Conservation (phyloP, 768 basidiomycete species). For the Phlegmacium glaucopus region DNA sequence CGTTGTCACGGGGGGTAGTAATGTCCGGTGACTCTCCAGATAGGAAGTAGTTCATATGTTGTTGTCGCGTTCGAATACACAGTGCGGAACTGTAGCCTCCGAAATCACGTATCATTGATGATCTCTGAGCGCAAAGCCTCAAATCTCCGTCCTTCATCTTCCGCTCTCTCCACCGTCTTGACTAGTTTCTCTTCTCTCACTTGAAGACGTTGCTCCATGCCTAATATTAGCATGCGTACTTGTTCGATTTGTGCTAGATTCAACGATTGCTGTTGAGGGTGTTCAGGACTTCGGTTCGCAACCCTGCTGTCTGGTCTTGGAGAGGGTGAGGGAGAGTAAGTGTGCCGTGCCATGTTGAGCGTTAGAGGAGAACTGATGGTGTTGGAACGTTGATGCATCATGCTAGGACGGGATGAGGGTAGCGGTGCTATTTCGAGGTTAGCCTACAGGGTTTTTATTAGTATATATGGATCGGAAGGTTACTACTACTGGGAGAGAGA, state of each 20-base stretch:
- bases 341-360: constrained; percentile 5
- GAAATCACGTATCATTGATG: background rate
- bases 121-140: constrained; percentile 24
- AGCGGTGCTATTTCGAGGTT: constrained; percentile 31
- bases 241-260: constrained; percentile 60
- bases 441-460: constrained; percentile 14
- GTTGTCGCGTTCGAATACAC: background rate
- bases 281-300: constrained; percentile 5
- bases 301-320: constrained; percentile 10
- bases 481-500: background rate
- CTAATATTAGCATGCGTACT: constrained; percentile 62
- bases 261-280: background rate
- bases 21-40: background rate
- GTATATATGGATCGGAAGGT: background rate
- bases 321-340: constrained; percentile 18
- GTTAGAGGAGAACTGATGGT: constrained; percentile 27
- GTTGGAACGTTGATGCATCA: constrained; percentile 30
- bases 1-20: no score
- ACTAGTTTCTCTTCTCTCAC: constrained; percentile 57
- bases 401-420: constrained; percentile 19
- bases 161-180: constrained; percentile 59
- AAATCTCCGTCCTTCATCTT: constrained; percentile 52
- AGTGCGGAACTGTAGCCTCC: background rate
- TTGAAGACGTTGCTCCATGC: constrained; percentile 73
- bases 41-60: background rate